Conservation (phyloP, 2,329 filamentous ascomycete species). For the Trichoderma sp. region DNA sequence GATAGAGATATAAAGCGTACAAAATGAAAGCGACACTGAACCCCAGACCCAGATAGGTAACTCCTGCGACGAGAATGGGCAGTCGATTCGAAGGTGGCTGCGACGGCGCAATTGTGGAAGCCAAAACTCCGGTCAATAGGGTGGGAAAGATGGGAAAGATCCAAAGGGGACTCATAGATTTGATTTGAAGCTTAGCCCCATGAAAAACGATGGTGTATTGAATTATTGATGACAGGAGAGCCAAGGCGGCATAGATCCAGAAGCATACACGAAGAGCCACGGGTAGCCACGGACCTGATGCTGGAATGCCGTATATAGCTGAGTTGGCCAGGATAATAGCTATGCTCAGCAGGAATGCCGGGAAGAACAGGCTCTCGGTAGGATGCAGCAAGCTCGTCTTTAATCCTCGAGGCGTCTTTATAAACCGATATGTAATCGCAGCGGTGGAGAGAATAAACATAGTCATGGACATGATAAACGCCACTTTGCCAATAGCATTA, state of each 20-base stretch:
- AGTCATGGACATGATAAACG: background rate
- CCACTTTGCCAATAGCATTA: background rate
- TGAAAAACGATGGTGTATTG: background rate
- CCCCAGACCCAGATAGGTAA: background rate
- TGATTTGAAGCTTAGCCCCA: background rate
- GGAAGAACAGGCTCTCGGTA: no score
- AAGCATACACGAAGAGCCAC: constrained; percentile 1
- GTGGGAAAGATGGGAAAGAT: background rate
- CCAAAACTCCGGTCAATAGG: background rate
- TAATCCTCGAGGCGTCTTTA: no score
- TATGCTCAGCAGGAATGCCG: no score
- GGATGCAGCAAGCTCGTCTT: no score
- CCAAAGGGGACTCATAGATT: constrained; percentile 8
- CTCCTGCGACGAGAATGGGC: background rate
- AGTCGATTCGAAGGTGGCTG: background rate
- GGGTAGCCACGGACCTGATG: background rate
- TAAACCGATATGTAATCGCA: no score
- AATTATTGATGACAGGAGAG: background rate
- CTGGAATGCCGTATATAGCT: no score
- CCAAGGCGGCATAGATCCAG: constrained; percentile 6
- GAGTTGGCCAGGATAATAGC: no score
- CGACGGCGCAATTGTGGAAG: background rate
- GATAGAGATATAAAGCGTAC: background rate
- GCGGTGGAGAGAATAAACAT: background rate
- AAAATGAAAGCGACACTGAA: constrained; percentile 3